Evolutionary conservation across 345 rosid genomes (phyloP).

Genomic region (Populus simonii): DNA sequence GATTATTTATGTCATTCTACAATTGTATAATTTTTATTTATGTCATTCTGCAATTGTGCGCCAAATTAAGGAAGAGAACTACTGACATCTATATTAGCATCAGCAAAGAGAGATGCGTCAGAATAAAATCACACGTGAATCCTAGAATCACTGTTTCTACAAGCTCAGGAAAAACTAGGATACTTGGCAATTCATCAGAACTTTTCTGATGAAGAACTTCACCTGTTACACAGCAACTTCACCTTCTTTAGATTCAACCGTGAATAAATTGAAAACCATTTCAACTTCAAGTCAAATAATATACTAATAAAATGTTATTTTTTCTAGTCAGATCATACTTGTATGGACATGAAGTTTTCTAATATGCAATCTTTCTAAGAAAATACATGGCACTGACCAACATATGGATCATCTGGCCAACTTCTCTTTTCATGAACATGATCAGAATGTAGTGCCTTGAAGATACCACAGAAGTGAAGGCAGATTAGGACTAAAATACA

Average conservation of each 20-base stretch:
- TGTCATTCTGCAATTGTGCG: not conserved
- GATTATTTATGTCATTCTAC: not conserved
- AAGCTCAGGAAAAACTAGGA: not conserved
- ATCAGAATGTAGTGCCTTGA: not conserved
- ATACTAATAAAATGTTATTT: too few relatives aligned
- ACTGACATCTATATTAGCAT: not conserved
- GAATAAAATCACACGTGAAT: not conserved
- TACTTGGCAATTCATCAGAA: not conserved
- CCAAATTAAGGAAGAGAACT: not conserved
- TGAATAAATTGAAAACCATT: not conserved
- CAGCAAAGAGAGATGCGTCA: not conserved
- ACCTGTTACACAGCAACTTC: not conserved
- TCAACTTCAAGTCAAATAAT: not conserved
- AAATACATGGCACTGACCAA: not conserved
- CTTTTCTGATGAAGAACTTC: not conserved
- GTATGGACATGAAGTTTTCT: not conserved
- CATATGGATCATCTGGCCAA: not conserved
- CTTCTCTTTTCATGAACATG: not conserved
- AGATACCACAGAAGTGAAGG: not conserved
- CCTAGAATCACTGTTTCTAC: not conserved
- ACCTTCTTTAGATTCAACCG: not conserved
- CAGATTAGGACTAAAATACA: not conserved
- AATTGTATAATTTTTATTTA: not conserved
- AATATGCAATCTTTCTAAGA: not conserved
- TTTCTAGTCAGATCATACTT: not conserved